Base-by-base conservation (phyloP, 805 yeast genomes). In the Tetrapisispora namnaoensis region DNA sequence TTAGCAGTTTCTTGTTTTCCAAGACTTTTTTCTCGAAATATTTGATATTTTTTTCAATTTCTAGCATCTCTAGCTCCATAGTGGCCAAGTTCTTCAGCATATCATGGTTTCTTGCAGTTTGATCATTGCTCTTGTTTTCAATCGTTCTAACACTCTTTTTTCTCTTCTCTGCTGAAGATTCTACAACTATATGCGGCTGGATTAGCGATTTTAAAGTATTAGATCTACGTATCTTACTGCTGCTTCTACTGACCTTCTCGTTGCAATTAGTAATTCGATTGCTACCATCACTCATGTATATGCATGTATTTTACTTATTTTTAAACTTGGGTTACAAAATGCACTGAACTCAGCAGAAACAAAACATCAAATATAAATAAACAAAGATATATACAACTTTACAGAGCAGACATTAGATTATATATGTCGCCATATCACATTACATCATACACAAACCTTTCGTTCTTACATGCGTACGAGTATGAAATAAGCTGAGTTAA, bases 61-160 rank as follows among this genome's bases (percentile, higher is more conserved):
- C 89, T 45, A 83, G 74, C 22, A 83, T 69, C 27, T 75, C 76
- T 77, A 82, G 76, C 59, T 84, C 93, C 57, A 81, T 83, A 37
- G 78, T 67, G 0, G 91, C 91, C 42, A 84, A 65, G 8, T 73
- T 65, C 52, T 86, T 71, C 44, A 83, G 65, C 45, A 80, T 75
- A 6, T 74, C 77, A 50, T 78, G 18, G 28, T 32, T 42, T 10
- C 6, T 78, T 8, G 81, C 67, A 37, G 72, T 79, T 17, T 17
- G 18, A 16, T 42, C 21, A 14, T 32, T 24, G 16, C 34, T 21
- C 17, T 18, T 20, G 10, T 43, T 21, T 14, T 32, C 21, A 20
- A 6, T 13, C 4, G 6, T 5, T 6, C 24, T 35, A 9, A 16
- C 20, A 22, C 16, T 27, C 9, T 52, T 61, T 18, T 53, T 9